Percentiles rank a stretch among this genome's conserved stretches.
Conservation (phyloP, 495 filamentous ascomycete species). For the Aspergillus baeticus region DNA sequence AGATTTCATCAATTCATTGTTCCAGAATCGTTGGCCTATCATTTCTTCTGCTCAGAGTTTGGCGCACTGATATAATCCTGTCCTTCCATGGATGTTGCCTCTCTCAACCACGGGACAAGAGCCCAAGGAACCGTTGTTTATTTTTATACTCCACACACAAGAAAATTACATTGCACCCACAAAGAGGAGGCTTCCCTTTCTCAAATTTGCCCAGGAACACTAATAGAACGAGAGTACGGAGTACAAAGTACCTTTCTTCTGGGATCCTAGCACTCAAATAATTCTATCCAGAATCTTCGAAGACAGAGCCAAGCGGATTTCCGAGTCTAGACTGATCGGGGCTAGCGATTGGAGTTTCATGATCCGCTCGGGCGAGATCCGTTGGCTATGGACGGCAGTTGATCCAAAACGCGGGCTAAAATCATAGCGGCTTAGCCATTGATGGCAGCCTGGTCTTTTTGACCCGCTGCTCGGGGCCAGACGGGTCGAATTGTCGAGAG, state of each 20-base stretch:
- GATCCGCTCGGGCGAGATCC: not conserved
- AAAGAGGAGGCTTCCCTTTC: no score
- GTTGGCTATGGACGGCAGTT: slow-evolving; percentile 5
- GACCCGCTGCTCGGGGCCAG: slow-evolving; percentile 10
- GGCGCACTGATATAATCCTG: slow-evolving; percentile 1
- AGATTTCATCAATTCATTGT: no score
- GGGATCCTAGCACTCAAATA: no score
- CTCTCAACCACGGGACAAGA: slow-evolving; percentile 10
- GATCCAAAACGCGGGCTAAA: slow-evolving; percentile 9
- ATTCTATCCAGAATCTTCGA: not conserved
- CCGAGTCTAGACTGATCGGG: not conserved
- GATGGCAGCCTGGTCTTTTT: not conserved
- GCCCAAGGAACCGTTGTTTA: slow-evolving; percentile 23
- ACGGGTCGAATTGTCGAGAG: slow-evolving; percentile 1
- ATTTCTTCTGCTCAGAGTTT: not conserved
- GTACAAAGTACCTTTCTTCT: no score
- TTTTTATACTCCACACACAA: slow-evolving; percentile 10
- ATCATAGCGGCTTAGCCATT: not conserved
- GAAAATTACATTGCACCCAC: not conserved
- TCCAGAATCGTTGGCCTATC: not conserved
- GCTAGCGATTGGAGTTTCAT: not conserved
- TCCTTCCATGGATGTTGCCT: slow-evolving; percentile 9
- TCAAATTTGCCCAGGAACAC: not conserved
- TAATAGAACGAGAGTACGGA: no score
- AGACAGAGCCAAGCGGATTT: not conserved